Conservation (phyloP, 1,284 basidiomycete species). For the Trichosporon sp. region DNA sequence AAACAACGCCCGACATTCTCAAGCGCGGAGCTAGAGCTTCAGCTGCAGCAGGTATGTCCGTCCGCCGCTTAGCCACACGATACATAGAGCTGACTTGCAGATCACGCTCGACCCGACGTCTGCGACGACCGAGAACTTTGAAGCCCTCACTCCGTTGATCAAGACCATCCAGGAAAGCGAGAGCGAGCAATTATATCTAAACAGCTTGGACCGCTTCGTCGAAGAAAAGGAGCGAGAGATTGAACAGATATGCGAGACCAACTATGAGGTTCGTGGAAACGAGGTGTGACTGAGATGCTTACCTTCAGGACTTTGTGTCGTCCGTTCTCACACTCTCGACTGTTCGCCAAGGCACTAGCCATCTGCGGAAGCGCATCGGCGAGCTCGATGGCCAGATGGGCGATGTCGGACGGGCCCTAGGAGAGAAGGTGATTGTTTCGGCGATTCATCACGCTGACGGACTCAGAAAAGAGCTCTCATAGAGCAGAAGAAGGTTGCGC, state of each 20-base stretch:
- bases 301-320: conserved; percentile 87
- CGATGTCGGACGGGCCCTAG: conserved; percentile 68
- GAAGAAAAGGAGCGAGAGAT: conserved; percentile 93
- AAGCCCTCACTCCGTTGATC: conserved; percentile 85
- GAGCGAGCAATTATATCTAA: conserved; percentile 86
- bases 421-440: conserved; percentile 59
- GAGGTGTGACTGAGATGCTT: background rate
- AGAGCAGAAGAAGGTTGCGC: conserved; percentile 83
- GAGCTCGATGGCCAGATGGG: conserved; percentile 57
- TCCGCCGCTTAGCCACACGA: background rate
- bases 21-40: conserved; percentile 46
- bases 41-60: conserved; percentile 43
- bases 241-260: conserved; percentile 87
- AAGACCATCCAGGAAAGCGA: conserved; percentile 85
- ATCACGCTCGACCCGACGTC: conserved; percentile 43
- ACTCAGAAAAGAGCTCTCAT: conserved; percentile 69
- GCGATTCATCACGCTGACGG: background rate
- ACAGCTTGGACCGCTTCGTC: conserved; percentile 77
- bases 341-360: conserved; percentile 67
- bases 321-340: conserved; percentile 92
- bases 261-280: conserved; percentile 62
- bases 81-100: conserved; percentile 18
- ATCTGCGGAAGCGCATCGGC: conserved; percentile 54
- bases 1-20: conserved; percentile 43
- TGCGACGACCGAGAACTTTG: conserved; percentile 65